These are phyloP conservation scores for Conticribra guillardii DNA, from an alignment of 108 stramenopile species.

Conservation along the genomic window DNA sequence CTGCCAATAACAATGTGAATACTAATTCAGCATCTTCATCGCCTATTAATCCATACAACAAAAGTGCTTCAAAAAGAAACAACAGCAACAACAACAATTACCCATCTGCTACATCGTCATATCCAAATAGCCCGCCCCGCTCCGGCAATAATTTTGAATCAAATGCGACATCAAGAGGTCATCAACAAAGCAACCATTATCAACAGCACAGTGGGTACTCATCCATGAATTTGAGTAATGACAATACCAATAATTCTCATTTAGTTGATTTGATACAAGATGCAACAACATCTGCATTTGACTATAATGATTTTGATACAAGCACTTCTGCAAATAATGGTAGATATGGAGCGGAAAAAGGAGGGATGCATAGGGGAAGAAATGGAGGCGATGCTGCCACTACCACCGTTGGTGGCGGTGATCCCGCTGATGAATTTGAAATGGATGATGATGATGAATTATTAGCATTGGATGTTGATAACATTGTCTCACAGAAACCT, in stretches of 20 bases:
- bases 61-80: background rate
- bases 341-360: background rate
- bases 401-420: background rate
- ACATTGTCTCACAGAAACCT: slow-evolving; percentile 19
- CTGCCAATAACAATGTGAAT: background rate
- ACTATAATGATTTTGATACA: slow-evolving; percentile 22
- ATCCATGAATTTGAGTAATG: too few species aligned
- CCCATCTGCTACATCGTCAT: too few species aligned
- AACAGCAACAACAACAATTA: background rate
- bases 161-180: too few species aligned
- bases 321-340: background rate
- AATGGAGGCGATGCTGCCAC: background rate
- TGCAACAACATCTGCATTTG: slow-evolving; percentile 1
- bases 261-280: slow-evolving; percentile 4
- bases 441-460: slow-evolving; percentile 32
- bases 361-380: background rate
- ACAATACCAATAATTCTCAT: background rate
- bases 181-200: background rate
- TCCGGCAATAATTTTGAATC: too few species aligned
- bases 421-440: slow-evolving; percentile 26
- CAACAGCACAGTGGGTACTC: too few species aligned
- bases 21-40: background rate
- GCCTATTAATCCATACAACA: background rate
- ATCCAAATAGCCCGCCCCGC: too few species aligned
- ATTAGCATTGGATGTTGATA: slow-evolving; percentile 45